These are phyloP conservation scores for Xylaria digitata DNA, from an alignment of 2,329 filamentous ascomycete species.

Conservation along the genomic window DNA sequence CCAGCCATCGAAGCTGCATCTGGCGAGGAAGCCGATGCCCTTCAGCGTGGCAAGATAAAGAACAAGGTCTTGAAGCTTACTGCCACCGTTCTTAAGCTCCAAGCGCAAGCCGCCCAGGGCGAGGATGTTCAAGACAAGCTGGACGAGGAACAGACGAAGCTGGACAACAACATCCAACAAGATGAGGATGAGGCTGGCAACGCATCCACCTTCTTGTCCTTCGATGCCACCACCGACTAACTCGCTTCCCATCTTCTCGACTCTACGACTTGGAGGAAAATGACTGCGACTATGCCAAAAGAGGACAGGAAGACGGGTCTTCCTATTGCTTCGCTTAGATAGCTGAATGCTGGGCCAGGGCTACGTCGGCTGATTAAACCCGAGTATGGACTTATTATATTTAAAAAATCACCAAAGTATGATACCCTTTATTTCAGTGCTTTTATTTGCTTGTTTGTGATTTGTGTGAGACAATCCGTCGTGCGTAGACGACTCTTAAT, in stretches of 20 bases:
- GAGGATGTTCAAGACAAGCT: slow-evolving; percentile 58
- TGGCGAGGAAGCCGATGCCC: slow-evolving; percentile 59
- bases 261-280: background rate
- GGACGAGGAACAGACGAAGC: slow-evolving; percentile 61
- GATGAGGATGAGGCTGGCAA: slow-evolving; percentile 62
- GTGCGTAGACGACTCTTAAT: background rate
- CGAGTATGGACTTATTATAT: slow-evolving; percentile 34
- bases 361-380: slow-evolving; percentile 1
- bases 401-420: slow-evolving; percentile 3
- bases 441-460: background rate
- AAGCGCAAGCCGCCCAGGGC: slow-evolving; percentile 64
- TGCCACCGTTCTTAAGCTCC: slow-evolving; percentile 62
- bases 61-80: slow-evolving; percentile 70
- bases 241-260: no score
- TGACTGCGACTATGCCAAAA: background rate
- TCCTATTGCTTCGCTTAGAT: slow-evolving; percentile 13
- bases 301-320: slow-evolving; percentile 10
- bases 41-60: slow-evolving; percentile 67
- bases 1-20: slow-evolving; percentile 61
- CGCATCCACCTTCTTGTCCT: slow-evolving; percentile 54
- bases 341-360: background rate
- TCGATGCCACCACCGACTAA: slow-evolving; percentile 50
- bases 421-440: background rate
- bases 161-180: slow-evolving; percentile 63
- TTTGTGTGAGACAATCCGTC: background rate